Conservation (phyloP, 1,139 yeast species). For the Candida sp. region DNA sequence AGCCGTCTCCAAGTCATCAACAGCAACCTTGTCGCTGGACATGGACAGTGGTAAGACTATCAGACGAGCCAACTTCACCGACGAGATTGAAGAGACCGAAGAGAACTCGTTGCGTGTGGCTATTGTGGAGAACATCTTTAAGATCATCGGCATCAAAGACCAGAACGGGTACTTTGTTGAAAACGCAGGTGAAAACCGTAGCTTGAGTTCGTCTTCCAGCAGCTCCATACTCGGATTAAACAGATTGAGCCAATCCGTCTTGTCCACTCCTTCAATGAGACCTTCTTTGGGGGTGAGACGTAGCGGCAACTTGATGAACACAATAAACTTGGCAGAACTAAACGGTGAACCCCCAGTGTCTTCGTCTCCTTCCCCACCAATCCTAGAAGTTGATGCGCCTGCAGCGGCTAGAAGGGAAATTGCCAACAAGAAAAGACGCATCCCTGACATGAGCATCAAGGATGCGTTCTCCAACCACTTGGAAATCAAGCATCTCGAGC, state of each 20-base stretch:
- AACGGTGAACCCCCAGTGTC: not conserved
- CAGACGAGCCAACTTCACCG: slow-evolving; percentile 40
- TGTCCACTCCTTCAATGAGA: slow-evolving; percentile 6
- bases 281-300: slow-evolving; percentile 7
- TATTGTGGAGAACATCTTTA: slow-evolving; percentile 76
- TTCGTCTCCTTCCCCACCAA: not conserved
- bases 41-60: slow-evolving; percentile 8
- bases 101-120: slow-evolving; percentile 74
- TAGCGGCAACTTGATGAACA: slow-evolving; percentile 13
- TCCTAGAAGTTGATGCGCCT: not conserved
- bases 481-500: slow-evolving; percentile 57
- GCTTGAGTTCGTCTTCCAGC: slow-evolving; percentile 12
- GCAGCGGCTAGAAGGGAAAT: not conserved
- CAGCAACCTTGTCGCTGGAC: slow-evolving; percentile 5
- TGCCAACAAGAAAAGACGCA: slow-evolving; percentile 3
- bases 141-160: slow-evolving; percentile 65
- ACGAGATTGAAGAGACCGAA: slow-evolving; percentile 73
- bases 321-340: slow-evolving; percentile 10
- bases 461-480: slow-evolving; percentile 67
- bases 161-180: slow-evolving; percentile 10
- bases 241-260: slow-evolving; percentile 4
- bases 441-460: slow-evolving; percentile 38
- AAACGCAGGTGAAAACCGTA: slow-evolving; percentile 5
- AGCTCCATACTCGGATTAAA: slow-evolving; percentile 11
- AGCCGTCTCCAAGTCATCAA: slow-evolving; percentile 6